Percentiles rank a stretch among this genome's conserved stretches.
phyloP scores from a whole-genome alignment of 441 rosid species.

The Pelargonium citronellum region DNA sequence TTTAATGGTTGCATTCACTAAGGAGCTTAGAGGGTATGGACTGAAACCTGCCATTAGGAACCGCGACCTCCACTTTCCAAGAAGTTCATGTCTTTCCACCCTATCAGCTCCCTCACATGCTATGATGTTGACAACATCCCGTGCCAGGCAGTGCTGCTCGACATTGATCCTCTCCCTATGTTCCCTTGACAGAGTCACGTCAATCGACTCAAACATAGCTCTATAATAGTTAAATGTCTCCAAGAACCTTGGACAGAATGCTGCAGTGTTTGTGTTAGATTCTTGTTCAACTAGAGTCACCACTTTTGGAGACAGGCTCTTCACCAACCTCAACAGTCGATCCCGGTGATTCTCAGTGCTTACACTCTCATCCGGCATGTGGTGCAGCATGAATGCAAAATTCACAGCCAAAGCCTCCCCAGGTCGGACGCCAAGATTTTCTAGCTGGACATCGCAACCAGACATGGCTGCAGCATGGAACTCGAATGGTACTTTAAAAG shows the following conservation, averaged over 20 bases:
- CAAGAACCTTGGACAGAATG: slow-evolving; percentile 68
- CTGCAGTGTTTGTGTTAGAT: slow-evolving; percentile 80
- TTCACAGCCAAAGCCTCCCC: slow-evolving; percentile 75
- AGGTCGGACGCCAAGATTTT: slow-evolving; percentile 38
- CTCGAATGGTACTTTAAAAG: slow-evolving; percentile 66
- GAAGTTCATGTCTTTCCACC: slow-evolving; percentile 73
- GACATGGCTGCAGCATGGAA: slow-evolving; percentile 51
- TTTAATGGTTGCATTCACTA: slow-evolving; percentile 60
- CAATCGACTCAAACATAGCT: slow-evolving; percentile 86
- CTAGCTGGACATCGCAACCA: slow-evolving; percentile 45
- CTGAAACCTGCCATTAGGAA: slow-evolving; percentile 72
- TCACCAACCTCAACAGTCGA: slow-evolving; percentile 62
- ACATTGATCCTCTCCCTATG: slow-evolving; percentile 70
- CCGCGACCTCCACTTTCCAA: slow-evolving; percentile 74
- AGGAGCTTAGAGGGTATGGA: slow-evolving; percentile 62
- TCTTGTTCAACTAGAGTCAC: slow-evolving; percentile 89
- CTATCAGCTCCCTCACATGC: slow-evolving; percentile 85
- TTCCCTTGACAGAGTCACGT: slow-evolving; percentile 56
- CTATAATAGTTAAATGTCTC: slow-evolving; percentile 68
- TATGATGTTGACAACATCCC: slow-evolving; percentile 75
- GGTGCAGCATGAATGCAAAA: slow-evolving; percentile 80
- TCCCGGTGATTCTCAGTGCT: slow-evolving; percentile 75
- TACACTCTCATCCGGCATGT: slow-evolving; percentile 83
- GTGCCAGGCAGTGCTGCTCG: slow-evolving; percentile 84
- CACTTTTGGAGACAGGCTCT: slow-evolving; percentile 64